phyloP scores from a whole-genome alignment of 1,139 yeast genomes.

The Blastobotrys indianensis region DNA sequence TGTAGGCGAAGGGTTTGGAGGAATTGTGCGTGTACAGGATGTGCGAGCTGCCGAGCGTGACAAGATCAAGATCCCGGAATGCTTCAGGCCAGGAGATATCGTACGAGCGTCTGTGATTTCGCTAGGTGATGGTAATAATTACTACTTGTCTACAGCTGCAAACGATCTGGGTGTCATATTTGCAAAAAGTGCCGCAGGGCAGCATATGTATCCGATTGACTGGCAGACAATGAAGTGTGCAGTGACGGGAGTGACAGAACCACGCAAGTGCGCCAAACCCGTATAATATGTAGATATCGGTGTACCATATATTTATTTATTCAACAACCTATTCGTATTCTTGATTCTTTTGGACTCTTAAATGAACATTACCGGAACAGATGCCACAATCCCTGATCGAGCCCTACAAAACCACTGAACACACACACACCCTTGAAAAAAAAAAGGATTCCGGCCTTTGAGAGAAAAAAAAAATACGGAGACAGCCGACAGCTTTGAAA shows the following conservation, averaged over 20 bases:
- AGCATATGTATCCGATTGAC: constrained; percentile 81
- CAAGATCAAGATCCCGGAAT: constrained; percentile 67
- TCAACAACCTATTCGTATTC: no score
- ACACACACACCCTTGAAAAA: no score
- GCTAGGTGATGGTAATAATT: constrained; percentile 88
- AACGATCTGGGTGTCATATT: constrained; percentile 92
- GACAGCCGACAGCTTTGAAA: no score
- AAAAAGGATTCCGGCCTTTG: no score
- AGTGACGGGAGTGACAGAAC: constrained; percentile 65
- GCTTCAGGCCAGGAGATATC: constrained; percentile 89
- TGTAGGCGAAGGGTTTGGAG: constrained; percentile 87
- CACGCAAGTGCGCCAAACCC: constrained; percentile 91
- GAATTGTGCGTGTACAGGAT: constrained; percentile 81
- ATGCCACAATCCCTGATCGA: no score
- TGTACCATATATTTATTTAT: neutral
- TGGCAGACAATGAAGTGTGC: constrained; percentile 94
- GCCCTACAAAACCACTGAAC: no score
- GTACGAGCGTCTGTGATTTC: constrained; percentile 72
- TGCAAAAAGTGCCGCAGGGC: constrained; percentile 66
- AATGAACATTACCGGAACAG: no score
- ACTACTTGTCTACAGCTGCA: constrained; percentile 81
- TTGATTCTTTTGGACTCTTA: no score
- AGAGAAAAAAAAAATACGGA: no score
- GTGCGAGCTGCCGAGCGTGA: constrained; percentile 89
- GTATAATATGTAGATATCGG: constrained; percentile 33